Conservation (phyloP, 2,329 filamentous ascomycete species). For the Zymoseptoria crescenta region DNA sequence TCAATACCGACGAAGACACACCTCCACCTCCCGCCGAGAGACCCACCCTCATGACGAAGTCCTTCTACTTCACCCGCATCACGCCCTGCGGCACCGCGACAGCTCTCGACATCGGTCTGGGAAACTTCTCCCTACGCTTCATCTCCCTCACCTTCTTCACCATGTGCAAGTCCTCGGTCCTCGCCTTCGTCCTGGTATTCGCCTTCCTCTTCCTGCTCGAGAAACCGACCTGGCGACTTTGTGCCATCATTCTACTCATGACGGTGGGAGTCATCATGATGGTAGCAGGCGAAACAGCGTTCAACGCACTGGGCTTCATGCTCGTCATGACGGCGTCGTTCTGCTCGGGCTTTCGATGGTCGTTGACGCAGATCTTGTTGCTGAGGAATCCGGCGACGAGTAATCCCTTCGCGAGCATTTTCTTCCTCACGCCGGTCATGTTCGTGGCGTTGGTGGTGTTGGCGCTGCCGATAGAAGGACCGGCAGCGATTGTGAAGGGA, state of each 20-base stretch:
- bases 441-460: constrained; percentile 73
- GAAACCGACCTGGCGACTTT: constrained; percentile 73
- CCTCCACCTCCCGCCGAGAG: constrained; percentile 17
- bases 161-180: constrained; percentile 97
- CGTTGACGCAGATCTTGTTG: constrained; percentile 92
- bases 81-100: constrained; percentile 88
- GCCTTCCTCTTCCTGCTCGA: constrained; percentile 92
- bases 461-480: constrained; percentile 78
- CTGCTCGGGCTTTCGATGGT: constrained; percentile 96
- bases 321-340: constrained; percentile 90
- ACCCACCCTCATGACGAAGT: constrained; percentile 67
- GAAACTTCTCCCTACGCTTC: constrained; percentile 92
- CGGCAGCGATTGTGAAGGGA: constrained; percentile 58
- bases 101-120: constrained; percentile 88
- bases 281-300: constrained; percentile 91
- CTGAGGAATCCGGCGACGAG: constrained; percentile 89
- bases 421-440: constrained; percentile 97
- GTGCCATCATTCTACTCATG: constrained; percentile 85
- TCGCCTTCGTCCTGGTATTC: constrained; percentile 91
- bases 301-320: constrained; percentile 76
- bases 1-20: constrained; percentile 8
- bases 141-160: constrained; percentile 97
- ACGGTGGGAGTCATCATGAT: constrained; percentile 92
- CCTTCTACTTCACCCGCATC: constrained; percentile 88
- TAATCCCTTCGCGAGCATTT: constrained; percentile 94